Evolutionary conservation across 148 eudicot genomes (phyloP), one percentile per base, ranked within the genome.

Genomic region (Bassia scoparia): DNA sequence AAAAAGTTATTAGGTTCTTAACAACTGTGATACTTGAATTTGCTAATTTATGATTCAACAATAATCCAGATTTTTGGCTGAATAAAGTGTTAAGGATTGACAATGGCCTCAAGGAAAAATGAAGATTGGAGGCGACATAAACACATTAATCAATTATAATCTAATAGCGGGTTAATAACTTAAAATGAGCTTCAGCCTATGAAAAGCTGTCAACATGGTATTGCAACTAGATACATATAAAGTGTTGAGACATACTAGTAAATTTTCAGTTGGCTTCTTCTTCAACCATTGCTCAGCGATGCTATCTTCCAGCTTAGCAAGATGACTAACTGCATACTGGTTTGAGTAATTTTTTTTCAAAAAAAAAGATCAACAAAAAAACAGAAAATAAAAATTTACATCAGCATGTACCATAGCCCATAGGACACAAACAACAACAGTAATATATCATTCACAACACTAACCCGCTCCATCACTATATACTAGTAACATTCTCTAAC

Each of bases 241-340:
- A 27, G 50, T 66, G 50, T 38, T 8, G 71, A 76, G 50, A 86
- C 98, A 49, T 87, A 90, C 96, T 82, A 72, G 75, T 71, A 81
- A 79, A 68, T 85, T 84, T 66, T 83, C 89, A 81, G 79, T 89
- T 58, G 83, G 85, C 68, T 75, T 90, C 83, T 82, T 92, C 83
- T 83, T 90, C 58, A 80, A 84, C 99, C 99, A 96, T 37, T 85
- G 86, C 69, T 87, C 93, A 78, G 90, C 88, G 74, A 92, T 90
- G 86, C 94, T 92, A 77, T 92, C 99, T 87, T 96, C 99, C 89
- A 96, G 79, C 82, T 86, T 96, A 80, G 83, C 86, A 73, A 96
- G 87, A 73, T 96, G 99, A 81, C 84, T 89, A 68, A 90, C 85
- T 31, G 89, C 99, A 83, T 96, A 92, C 99, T 96, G 86, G 86